These are phyloP conservation scores for Terfezia boudieri DNA, from an alignment of 495 filamentous ascomycete genomes.

Conservation along the genomic window DNA sequence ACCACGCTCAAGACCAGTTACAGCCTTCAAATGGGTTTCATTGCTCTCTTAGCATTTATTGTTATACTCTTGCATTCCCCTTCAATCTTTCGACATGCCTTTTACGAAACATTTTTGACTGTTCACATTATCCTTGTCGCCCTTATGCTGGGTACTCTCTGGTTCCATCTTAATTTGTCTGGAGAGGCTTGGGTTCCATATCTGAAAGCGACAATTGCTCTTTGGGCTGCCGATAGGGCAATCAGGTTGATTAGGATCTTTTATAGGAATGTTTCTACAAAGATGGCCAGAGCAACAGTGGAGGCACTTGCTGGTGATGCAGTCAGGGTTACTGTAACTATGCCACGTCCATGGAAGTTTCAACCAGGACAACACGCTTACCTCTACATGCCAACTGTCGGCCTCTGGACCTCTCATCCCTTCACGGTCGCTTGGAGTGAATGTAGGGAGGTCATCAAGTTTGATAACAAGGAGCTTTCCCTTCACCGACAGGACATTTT, in stretches of 20 bases:
- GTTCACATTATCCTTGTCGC: constrained; percentile 50
- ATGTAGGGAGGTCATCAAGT: constrained; percentile 25
- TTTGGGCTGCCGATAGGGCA: constrained; percentile 45
- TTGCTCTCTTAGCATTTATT: constrained; percentile 36
- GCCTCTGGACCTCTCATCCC: constrained; percentile 46
- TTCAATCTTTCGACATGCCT: constrained; percentile 63
- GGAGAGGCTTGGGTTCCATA: constrained; percentile 38
- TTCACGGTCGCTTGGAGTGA: constrained; percentile 46
- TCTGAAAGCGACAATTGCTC: constrained; percentile 32
- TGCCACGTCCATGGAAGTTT: constrained; percentile 55
- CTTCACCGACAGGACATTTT: constrained; percentile 35
- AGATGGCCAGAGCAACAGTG: constrained; percentile 33
- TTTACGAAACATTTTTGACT: constrained; percentile 69
- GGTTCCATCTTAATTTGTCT: constrained; percentile 42
- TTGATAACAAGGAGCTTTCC: constrained; percentile 28
- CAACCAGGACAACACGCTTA: constrained; percentile 60
- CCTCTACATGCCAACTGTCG: constrained; percentile 54
- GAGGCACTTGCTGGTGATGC: constrained; percentile 44
- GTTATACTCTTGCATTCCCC: constrained; percentile 46
- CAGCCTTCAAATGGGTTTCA: constrained; percentile 31
- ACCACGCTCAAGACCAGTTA: constrained; percentile 16
- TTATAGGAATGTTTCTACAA: constrained; percentile 47
- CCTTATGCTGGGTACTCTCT: constrained; percentile 42
- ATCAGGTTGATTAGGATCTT: constrained; percentile 29
- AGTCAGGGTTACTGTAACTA: constrained; percentile 46